Evolutionary conservation across 2,329 filamentous ascomycete genomes (phyloP).

Genomic region (Chaetomium sp.): DNA sequence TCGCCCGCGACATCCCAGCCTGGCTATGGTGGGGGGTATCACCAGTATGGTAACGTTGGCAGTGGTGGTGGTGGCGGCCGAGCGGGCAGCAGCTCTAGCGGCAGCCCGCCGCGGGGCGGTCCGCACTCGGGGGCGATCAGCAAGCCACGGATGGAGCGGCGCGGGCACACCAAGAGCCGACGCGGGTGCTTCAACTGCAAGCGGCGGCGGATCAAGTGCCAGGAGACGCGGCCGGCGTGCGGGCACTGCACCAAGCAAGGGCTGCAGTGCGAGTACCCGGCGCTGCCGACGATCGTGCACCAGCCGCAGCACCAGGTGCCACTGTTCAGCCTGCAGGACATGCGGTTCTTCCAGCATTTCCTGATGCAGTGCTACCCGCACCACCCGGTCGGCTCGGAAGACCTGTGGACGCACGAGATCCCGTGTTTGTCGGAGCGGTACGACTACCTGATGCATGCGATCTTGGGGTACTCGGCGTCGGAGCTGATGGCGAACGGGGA

Average conservation of each 20-base stretch:
- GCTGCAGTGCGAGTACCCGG: conserved; percentile 57
- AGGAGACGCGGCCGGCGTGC: conserved; percentile 58
- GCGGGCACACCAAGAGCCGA: conserved; percentile 60
- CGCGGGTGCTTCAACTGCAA: conserved; percentile 64
- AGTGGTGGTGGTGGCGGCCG: conserved; percentile 5
- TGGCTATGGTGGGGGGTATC: background rate
- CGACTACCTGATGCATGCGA: conserved; percentile 64
- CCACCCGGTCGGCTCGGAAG: conserved; percentile 58
- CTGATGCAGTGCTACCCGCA: conserved; percentile 55
- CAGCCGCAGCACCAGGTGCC: conserved; percentile 55
- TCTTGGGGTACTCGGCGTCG: conserved; percentile 61
- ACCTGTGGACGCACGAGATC: conserved; percentile 60
- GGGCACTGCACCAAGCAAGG: conserved; percentile 58
- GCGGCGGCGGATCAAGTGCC: conserved; percentile 60
- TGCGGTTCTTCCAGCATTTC: conserved; percentile 65
- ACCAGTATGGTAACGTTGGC: conserved; percentile 7
- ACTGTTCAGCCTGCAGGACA: conserved; percentile 55
- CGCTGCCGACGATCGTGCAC: conserved; percentile 42
- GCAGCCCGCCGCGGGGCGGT: too few relatives aligned
- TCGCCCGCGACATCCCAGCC: background rate
- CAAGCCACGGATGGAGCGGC: conserved; percentile 43
- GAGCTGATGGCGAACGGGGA: conserved; percentile 48
- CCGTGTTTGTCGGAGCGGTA: conserved; percentile 61
- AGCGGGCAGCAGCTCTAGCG: too few relatives aligned
- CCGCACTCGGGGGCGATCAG: too few relatives aligned